These are phyloP conservation scores for Fusarium sp. DNA, from an alignment of 2,329 filamentous ascomycete genomes.

Conservation along the genomic window DNA sequence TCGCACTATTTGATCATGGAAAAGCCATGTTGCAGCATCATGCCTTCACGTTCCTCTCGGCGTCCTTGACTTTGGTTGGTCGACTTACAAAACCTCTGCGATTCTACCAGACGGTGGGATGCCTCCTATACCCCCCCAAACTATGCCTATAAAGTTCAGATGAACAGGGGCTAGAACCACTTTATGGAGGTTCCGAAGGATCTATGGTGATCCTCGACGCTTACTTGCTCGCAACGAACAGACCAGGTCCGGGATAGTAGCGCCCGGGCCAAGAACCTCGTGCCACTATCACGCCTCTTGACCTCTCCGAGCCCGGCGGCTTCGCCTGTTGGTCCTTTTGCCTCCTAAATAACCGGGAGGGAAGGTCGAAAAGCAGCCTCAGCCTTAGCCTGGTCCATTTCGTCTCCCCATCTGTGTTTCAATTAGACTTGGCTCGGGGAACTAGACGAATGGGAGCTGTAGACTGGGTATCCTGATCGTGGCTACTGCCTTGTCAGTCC, in stretches of 20 bases:
- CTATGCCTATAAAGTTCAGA: not conserved
- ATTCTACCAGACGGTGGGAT: not conserved
- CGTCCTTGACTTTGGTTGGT: not conserved
- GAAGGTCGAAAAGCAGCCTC: not conserved
- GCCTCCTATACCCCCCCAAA: not conserved
- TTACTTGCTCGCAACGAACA: not conserved
- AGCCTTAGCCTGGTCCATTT: not conserved
- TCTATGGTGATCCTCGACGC: not conserved
- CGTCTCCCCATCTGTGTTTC: conserved; percentile 2
- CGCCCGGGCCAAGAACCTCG: conserved; percentile 9
- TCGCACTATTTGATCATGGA: not conserved
- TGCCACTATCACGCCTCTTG: conserved; percentile 12
- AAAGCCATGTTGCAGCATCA: not conserved
- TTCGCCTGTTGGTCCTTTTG: conserved; percentile 1
- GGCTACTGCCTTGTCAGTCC: not conserved
- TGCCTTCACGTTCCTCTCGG: not conserved
- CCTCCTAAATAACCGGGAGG: not conserved
- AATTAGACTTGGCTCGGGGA: not conserved
- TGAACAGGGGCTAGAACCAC: conserved; percentile 1
- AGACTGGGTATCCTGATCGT: not conserved
- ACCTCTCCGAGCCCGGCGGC: not conserved
- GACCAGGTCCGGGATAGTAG: not conserved
- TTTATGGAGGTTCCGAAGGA: not conserved
- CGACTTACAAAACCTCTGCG: not conserved
- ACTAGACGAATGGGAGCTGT: not conserved